phyloP scores from a whole-genome alignment of 2,329 filamentous ascomycete genomes.

The Ophiostoma ulmi region DNA sequence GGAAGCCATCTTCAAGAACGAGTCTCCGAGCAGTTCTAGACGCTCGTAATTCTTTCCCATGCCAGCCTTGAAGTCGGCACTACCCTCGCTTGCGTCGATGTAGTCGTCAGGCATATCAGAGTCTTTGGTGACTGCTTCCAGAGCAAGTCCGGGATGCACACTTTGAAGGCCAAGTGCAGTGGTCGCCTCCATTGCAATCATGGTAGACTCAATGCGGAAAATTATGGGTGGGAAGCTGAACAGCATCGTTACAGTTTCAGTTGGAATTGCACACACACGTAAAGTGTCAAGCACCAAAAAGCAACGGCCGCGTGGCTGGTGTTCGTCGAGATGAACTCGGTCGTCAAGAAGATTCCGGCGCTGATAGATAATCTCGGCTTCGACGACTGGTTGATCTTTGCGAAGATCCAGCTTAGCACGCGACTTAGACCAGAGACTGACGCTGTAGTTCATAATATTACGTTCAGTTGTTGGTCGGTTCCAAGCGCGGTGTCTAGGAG shows the following conservation, averaged over 20 bases:
- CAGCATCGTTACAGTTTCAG: conserved; percentile 64
- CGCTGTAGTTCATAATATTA: conserved; percentile 77
- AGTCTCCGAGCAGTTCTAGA: conserved; percentile 88
- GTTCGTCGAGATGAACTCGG: conserved; percentile 43
- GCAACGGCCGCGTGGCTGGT: conserved; percentile 44
- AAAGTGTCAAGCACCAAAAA: conserved; percentile 74
- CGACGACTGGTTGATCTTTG: conserved; percentile 72
- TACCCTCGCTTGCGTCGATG: conserved; percentile 57
- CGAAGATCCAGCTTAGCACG: conserved; percentile 50
- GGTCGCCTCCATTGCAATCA: conserved; percentile 75
- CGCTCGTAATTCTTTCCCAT: conserved; percentile 96
- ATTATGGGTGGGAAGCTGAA: conserved; percentile 79
- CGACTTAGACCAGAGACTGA: conserved; percentile 65
- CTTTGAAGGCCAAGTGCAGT: conserved; percentile 53
- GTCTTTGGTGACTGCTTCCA: conserved; percentile 91
- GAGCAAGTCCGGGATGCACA: conserved; percentile 62
- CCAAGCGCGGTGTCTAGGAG: conserved; percentile 43
- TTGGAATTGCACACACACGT: conserved; percentile 66
- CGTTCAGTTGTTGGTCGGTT: conserved; percentile 35
- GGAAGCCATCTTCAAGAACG: conserved; percentile 92
- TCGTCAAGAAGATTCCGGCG: conserved; percentile 81
- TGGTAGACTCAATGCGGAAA: conserved; percentile 71
- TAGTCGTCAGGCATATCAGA: conserved; percentile 78
- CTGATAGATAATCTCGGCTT: conserved; percentile 66
- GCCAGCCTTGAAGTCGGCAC: conserved; percentile 70